Evolutionary conservation across 768 basidiomycete species (phyloP), one percentile per base, ranked within the genome.

Genomic region (Russula brevipes): DNA sequence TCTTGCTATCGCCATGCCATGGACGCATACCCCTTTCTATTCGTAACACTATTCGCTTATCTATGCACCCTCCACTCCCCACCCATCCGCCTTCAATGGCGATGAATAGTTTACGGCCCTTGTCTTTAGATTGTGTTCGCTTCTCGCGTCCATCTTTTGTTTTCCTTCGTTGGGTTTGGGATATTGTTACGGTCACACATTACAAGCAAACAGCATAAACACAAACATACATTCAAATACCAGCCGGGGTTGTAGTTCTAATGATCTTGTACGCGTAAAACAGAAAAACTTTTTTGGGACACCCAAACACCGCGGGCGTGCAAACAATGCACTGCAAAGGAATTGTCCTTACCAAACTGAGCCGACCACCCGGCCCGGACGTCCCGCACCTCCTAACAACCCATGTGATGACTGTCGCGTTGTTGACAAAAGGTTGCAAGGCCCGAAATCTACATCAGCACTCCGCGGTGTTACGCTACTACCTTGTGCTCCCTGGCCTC

Each of bases 11-110:
- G 42, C n/a, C 47, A 31, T 30, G 24, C 24, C 38, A 59, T 7
- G 62, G 57, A 63, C 62, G 57, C 61, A 44, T 47, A 58, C 44
- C 52, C n/a, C 14, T 46, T 63, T 63, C 51, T 63, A 63, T 63
- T 63, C 62, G 57, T 63, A 63, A 49, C 46, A 44, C 57, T 63
- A 63, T 63, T 63, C 57, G 51, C 5, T 41, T 63, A 63, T 63
- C 57, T 63, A 63, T 63, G 52, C 38, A 31, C 7, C 33, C 38
- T 11, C 35, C 38, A 11, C 31, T 36, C 44, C 50, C 38, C 36
- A 3, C 36, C 51, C 36, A 14, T 7, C 49, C 31, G n/a, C 44
- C 39, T 30, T 42, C 39, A 24, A 33, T 16, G 56, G 42, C 16
- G 19, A 46, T 16, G 62, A 57, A 58, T 58, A 47, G 51, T 58